phyloP scores from a whole-genome alignment of 768 basidiomycete genomes.

The Lentinula detonsa region DNA sequence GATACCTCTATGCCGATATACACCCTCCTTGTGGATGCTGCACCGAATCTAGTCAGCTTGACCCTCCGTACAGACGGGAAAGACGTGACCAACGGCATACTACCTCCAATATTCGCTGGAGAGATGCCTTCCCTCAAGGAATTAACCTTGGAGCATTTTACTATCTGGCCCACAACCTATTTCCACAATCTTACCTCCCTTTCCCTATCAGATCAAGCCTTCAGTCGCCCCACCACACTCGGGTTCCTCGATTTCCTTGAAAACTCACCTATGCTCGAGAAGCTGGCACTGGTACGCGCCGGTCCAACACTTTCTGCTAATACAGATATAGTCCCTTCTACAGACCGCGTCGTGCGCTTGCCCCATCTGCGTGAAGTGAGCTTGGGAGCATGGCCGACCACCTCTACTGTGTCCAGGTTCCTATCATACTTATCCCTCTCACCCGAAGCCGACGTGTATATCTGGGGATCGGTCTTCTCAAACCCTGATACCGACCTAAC shows the following conservation, averaged over 20 bases:
- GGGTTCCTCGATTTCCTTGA: slow-evolving; percentile 5
- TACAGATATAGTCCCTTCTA: slow-evolving; percentile 6
- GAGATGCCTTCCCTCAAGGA: neutral
- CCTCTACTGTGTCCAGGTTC: neutral
- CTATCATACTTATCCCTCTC: neutral
- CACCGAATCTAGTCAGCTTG: slow-evolving; percentile 4
- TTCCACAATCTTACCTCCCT: slow-evolving; percentile 7
- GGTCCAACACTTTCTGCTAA: slow-evolving; percentile 5
- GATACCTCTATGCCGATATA: neutral
- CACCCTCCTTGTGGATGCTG: neutral
- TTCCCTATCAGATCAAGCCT: slow-evolving; percentile 1
- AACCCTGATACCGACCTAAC: neutral
- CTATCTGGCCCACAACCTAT: slow-evolving; percentile 5
- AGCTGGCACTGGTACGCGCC: slow-evolving; percentile 1
- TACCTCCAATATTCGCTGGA: slow-evolving; percentile 5
- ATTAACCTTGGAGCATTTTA: slow-evolving; percentile 2
- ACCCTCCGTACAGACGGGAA: neutral
- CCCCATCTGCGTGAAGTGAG: neutral
- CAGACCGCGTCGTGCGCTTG: neutral
- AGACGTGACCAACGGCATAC: neutral
- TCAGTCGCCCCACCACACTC: neutral
- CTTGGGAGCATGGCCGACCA: neutral
- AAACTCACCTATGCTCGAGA: slow-evolving; percentile 6
- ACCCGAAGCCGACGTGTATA: neutral
- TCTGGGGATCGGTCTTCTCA: slow-evolving; percentile 1